phyloP scores from a whole-genome alignment of 2,329 filamentous ascomycete genomes.

The Monosporascus sp. region DNA sequence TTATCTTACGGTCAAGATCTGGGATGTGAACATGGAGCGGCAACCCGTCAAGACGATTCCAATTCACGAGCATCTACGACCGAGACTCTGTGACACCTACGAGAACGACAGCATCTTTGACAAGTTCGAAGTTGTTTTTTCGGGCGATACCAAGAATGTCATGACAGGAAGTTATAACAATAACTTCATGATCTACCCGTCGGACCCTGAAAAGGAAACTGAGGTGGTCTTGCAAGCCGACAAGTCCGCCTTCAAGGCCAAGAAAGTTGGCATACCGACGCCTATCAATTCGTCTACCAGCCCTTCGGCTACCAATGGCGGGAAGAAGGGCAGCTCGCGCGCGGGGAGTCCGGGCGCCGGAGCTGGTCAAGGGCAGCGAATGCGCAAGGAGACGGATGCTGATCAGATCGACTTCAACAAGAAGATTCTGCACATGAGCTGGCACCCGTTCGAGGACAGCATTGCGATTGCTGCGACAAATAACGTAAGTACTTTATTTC shows the following conservation, averaged over 20 bases:
- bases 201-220: constrained; percentile 90
- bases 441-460: constrained; percentile 99
- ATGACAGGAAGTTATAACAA: constrained; percentile 99
- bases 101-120: constrained; percentile 99
- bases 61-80: constrained; percentile 94
- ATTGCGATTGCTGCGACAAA: constrained; percentile 99
- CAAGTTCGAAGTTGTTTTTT: constrained; percentile 99
- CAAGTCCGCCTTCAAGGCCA: constrained; percentile 98
- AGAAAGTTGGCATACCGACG: constrained; percentile 97
- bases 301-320: constrained; percentile 62
- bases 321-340: constrained; percentile 84
- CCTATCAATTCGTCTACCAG: constrained; percentile 84
- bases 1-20: constrained; percentile 98
- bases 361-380: constrained; percentile 76
- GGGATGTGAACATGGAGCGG: constrained; percentile 99
- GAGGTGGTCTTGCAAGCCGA: constrained; percentile 97
- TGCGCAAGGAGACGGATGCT: constrained; percentile 98
- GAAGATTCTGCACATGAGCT: constrained; percentile 99
- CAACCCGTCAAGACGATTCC: constrained; percentile 98
- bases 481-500: constrained; percentile 66
- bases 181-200: constrained; percentile 99
- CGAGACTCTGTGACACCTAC: constrained; percentile 93
- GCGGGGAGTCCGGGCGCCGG: constrained; percentile 80
- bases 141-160: constrained; percentile 94
- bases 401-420: constrained; percentile 99